Conservation (phyloP, 306 rosid genomes). For the Cucurbita moschata region DNA sequence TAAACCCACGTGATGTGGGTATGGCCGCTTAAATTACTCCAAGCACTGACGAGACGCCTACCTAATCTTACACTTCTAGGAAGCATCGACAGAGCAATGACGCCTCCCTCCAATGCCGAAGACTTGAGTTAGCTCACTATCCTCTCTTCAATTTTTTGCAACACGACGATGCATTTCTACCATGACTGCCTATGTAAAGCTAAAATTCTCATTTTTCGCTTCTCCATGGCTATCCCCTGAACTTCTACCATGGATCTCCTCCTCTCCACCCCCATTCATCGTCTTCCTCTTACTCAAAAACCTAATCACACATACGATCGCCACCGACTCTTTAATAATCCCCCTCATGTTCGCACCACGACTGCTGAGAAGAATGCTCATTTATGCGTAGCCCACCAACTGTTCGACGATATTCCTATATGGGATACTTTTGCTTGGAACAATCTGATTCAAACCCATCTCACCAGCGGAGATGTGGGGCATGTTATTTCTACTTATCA, state of each 20-base stretch:
- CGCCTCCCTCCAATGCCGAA: background rate
- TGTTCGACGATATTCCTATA: slow-evolving; percentile 43
- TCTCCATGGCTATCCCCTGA: background rate
- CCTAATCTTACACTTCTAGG: background rate
- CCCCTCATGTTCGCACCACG: background rate
- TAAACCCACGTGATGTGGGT: too few relatives aligned
- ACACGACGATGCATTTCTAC: background rate
- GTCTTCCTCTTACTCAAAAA: background rate
- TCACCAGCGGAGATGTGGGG: slow-evolving; percentile 19
- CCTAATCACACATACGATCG: background rate
- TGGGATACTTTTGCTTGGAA: slow-evolving; percentile 61
- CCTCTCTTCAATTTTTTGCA: background rate
- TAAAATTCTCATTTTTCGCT: background rate
- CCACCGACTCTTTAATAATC: background rate
- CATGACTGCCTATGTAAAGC: background rate
- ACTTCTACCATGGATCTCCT: background rate
- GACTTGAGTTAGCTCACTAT: background rate
- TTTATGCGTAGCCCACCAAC: slow-evolving; percentile 4
- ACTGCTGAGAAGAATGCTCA: background rate
- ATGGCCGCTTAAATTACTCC: background rate
- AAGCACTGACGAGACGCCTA: background rate
- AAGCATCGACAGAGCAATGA: background rate
- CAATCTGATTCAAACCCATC: slow-evolving; percentile 43
- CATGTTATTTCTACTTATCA: slow-evolving; percentile 24
- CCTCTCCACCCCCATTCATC: background rate